Evolutionary conservation across 148 eudicot genomes (phyloP).

Genomic region (Polygonum maritimum): DNA sequence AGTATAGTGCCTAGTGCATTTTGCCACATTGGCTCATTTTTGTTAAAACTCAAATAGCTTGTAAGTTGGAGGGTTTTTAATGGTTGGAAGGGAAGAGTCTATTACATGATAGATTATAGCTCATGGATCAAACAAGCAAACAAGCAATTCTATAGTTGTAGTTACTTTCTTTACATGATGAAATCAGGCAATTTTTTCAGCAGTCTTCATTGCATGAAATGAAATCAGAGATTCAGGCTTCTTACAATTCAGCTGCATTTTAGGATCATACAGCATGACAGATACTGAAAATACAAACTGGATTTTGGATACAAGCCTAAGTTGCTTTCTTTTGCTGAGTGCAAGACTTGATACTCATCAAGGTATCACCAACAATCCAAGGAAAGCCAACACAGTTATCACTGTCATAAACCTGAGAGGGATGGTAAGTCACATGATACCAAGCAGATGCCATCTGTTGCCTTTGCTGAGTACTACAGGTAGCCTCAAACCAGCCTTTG

Average conservation of each 20-base stretch:
- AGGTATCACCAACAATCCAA: conserved; percentile 65
- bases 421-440: conserved; percentile 85
- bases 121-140: neutral
- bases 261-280: neutral
- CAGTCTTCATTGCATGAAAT: neutral
- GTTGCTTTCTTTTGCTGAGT: conserved; percentile 5
- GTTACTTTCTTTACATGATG: too few relatives aligned
- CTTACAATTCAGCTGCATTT: neutral
- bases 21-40: neutral
- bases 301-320: neutral
- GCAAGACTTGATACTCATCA: conserved; percentile 53
- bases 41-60: neutral
- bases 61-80: neutral
- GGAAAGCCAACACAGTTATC: conserved; percentile 75
- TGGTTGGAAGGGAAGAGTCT: neutral
- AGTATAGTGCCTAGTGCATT: neutral
- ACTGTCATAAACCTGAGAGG: conserved; percentile 43
- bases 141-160: neutral
- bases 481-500: conserved; percentile 60
- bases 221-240: neutral
- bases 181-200: neutral
- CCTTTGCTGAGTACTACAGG: conserved; percentile 37
- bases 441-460: conserved; percentile 83
- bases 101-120: neutral
- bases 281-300: neutral